These are phyloP conservation scores for Rickenella mellea DNA, from an alignment of 768 basidiomycete species.

Conservation along the genomic window DNA sequence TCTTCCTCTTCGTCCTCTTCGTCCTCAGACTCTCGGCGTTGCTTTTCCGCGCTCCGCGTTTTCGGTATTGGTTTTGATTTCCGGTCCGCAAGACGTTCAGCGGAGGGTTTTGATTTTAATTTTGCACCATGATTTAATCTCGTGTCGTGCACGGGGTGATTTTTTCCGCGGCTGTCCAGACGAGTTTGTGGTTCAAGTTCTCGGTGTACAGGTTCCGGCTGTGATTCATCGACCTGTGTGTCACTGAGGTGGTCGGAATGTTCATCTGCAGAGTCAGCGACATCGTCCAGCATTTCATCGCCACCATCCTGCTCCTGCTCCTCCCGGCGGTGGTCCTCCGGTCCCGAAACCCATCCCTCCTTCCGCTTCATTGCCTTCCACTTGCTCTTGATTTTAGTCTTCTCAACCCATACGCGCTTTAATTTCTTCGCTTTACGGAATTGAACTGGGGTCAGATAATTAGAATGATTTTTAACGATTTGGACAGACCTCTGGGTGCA, in stretches of 20 bases:
- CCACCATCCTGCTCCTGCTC: conserved; percentile 4
- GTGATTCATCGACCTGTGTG: background rate
- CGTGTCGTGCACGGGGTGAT: background rate
- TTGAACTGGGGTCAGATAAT: background rate
- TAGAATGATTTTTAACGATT: conserved; percentile 5
- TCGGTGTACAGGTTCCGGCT: background rate
- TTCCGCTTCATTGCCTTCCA: conserved; percentile 67
- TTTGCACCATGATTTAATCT: no score
- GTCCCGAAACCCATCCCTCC: conserved; percentile 23
- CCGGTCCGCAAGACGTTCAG: background rate
- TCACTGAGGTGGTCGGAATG: background rate
- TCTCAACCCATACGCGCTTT: conserved; percentile 73
- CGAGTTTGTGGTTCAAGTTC: background rate
- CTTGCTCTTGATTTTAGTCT: conserved; percentile 65
- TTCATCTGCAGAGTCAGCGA: conserved; percentile 1
- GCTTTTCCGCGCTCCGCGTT: conserved; percentile 6
- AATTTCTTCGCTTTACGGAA: conserved; percentile 64
- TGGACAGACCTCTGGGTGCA: conserved; percentile 43
- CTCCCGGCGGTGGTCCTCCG: conserved; percentile 5
- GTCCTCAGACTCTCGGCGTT: background rate
- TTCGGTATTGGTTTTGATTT: conserved; percentile 6
- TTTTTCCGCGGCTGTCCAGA: background rate
- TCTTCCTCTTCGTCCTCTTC: conserved; percentile 1
- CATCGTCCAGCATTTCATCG: conserved; percentile 1
- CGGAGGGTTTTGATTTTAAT: no score